Percentiles rank a stretch among this genome's conserved stretches.
Evolutionary conservation across 331 rosid species (phyloP).

Genomic region (Prunus yedoensis): DNA sequence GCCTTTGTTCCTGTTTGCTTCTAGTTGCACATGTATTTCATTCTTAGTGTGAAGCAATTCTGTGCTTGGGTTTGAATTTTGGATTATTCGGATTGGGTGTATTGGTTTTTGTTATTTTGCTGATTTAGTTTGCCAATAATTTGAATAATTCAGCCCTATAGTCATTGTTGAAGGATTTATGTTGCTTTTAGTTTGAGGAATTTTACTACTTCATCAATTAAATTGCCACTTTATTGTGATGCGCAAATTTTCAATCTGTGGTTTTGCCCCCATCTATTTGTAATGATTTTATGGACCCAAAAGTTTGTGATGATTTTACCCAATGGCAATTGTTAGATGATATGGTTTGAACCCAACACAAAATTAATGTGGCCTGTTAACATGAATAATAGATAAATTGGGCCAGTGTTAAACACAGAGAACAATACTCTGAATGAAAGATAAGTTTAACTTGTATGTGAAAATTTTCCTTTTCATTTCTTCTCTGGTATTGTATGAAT

Average conservation of each 20-base stretch:
- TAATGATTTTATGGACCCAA: background rate
- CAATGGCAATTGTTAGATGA: background rate
- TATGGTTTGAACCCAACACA: background rate
- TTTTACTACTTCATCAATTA: background rate
- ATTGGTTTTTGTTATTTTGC: background rate
- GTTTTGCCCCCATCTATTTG: background rate
- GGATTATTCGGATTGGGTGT: background rate
- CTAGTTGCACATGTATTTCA: background rate
- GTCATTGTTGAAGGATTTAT: background rate
- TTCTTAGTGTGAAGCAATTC: background rate
- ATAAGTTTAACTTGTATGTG: background rate
- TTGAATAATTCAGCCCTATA: background rate
- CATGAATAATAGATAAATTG: background rate
- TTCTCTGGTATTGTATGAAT: background rate
- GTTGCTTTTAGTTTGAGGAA: background rate
- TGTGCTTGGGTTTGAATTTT: conserved; percentile 13
- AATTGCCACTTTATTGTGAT: background rate
- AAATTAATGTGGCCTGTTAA: background rate
- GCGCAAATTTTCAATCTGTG: background rate
- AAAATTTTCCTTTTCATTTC: background rate
- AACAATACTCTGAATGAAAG: background rate
- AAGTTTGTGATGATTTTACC: background rate
- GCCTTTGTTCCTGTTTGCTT: background rate
- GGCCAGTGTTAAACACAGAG: background rate
- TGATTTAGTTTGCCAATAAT: background rate